Conservation (phyloP, 805 yeast species). For the Hagleromyces aurorensis region DNA sequence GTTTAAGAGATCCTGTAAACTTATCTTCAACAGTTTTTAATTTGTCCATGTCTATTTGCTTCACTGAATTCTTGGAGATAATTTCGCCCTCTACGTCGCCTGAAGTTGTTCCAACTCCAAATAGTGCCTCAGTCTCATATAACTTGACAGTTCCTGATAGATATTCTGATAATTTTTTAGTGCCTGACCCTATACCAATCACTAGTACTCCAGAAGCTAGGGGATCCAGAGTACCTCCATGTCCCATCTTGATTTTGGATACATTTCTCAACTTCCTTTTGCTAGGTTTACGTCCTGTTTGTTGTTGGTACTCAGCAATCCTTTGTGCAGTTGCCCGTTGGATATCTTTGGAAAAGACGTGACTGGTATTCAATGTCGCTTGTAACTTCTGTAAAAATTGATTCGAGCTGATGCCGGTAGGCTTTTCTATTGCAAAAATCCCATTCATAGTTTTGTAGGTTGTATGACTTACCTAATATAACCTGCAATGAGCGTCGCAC, state of each 20-base stretch:
- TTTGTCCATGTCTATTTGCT: slow-evolving; percentile 48
- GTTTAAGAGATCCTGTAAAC: slow-evolving; percentile 75
- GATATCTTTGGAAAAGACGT: slow-evolving; percentile 48
- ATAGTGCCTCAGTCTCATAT: slow-evolving; percentile 74
- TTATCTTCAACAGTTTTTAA: slow-evolving; percentile 45
- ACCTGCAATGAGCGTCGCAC: not conserved
- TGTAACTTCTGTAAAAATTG: slow-evolving; percentile 64
- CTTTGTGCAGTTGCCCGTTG: slow-evolving; percentile 42
- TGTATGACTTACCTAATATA: not conserved
- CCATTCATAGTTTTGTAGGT: slow-evolving; percentile 63
- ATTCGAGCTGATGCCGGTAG: slow-evolving; percentile 76
- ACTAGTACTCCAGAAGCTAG: slow-evolving; percentile 91
- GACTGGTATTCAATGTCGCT: slow-evolving; percentile 49
- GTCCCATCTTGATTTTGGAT: slow-evolving; percentile 80
- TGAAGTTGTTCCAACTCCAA: slow-evolving; percentile 88
- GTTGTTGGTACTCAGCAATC: slow-evolving; percentile 32
- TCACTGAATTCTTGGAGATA: slow-evolving; percentile 46
- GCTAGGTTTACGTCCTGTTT: slow-evolving; percentile 40
- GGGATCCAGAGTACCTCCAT: slow-evolving; percentile 97
- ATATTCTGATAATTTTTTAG: slow-evolving; percentile 68
- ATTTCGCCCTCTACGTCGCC: slow-evolving; percentile 90
- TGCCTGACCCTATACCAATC: slow-evolving; percentile 87
- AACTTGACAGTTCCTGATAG: slow-evolving; percentile 68
- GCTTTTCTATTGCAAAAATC: slow-evolving; percentile 85
- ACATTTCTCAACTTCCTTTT: slow-evolving; percentile 44